Base-by-base conservation (phyloP, 345 rosid species). In the Hibiscus mutabilis region DNA sequence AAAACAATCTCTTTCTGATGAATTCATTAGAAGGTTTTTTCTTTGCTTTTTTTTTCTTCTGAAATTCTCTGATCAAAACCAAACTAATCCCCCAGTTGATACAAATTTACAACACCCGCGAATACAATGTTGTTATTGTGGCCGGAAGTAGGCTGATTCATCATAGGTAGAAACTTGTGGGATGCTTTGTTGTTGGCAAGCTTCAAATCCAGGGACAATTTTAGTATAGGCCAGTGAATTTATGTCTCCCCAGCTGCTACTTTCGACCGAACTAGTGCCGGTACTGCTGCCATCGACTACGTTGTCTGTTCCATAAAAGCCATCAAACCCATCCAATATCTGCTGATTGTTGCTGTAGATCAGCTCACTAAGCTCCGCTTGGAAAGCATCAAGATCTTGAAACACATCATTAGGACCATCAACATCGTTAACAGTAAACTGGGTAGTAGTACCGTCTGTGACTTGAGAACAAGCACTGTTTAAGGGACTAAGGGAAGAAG, bases 171-270 rank as follows among this genome's bases (percentile, higher is more conserved):
- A 61, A 74, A 74, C 52, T 33, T 76, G 78, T 4, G 77, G 76
- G 53, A 75, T 19, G 71, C 75, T 73, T 68, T 73, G 83, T 10
- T 22, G 60, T 37, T 71, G 71, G 77, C 79, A 78, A 71, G 58
- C 68, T 70, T 75, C 80, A 70, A 63, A 75, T 9, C 71, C 79
- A 52, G 80, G 66, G 61, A 66, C 63, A 61, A 77, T 72, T 37
- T 72, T 81, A 15, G 90, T 81, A 82, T 80, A 84, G 61, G 69
- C 77, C 63, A 86, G 72, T 62, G 86, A 76, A 52, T 79, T 84
- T 16, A 78, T 80, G 63, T 87, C 85, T 44, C 81, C 88, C 90
- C 90, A 89, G 52, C 82, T 84, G 56, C 69, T 78, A 60, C 88
- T 87, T 79, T 86, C 92, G 0, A 67, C 85, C 0, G 92, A 84